Percentiles rank a stretch among this genome's conserved stretches.
phyloP scores from a whole-genome alignment of 116 monocot genomes.

The Cymodocea nodosa region DNA sequence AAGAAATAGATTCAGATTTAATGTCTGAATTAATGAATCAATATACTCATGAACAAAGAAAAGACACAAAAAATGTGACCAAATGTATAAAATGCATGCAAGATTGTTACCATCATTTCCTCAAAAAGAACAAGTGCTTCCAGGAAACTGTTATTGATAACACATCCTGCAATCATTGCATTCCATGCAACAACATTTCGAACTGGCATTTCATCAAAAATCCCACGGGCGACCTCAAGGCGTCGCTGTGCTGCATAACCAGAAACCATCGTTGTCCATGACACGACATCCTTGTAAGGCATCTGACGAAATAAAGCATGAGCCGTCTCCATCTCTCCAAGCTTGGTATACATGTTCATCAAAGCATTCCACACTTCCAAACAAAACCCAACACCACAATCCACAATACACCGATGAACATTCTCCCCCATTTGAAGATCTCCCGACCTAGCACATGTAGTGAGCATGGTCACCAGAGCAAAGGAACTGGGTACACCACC shows the following conservation, averaged over 20 bases:
- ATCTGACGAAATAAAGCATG: conserved; percentile 24
- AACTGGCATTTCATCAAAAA: conserved; percentile 38
- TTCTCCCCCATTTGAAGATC: conserved; percentile 20
- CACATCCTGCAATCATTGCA: conserved; percentile 21
- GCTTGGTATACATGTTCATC: conserved; percentile 33
- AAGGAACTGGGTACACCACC: conserved; percentile 16
- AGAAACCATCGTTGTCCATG: conserved; percentile 32
- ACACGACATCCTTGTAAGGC: conserved; percentile 28
- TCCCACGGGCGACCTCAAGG: conserved; percentile 6
- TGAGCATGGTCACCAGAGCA: conserved; percentile 25
- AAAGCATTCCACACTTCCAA: conserved; percentile 30
- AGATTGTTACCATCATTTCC: conserved; percentile 27
- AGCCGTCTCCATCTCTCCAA: conserved; percentile 25
- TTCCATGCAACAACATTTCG: conserved; percentile 27
- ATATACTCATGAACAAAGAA: too few relatives aligned
- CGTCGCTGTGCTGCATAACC: conserved; percentile 15
- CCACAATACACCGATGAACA: conserved; percentile 20
- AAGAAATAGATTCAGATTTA: too few relatives aligned
- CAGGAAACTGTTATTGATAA: conserved; percentile 10
- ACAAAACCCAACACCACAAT: conserved; percentile 11
- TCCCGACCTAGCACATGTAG: conserved; percentile 17
- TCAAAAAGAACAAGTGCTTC: conserved; percentile 20
- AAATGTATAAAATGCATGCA: background rate
- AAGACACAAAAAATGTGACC: too few relatives aligned
- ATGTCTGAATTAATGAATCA: too few relatives aligned